A percentile compares a stretch with the other conserved stretches of the same genome.
These are phyloP conservation scores for Starmerella sp. DNA, from an alignment of 805 yeast species.

Conservation along the genomic window DNA sequence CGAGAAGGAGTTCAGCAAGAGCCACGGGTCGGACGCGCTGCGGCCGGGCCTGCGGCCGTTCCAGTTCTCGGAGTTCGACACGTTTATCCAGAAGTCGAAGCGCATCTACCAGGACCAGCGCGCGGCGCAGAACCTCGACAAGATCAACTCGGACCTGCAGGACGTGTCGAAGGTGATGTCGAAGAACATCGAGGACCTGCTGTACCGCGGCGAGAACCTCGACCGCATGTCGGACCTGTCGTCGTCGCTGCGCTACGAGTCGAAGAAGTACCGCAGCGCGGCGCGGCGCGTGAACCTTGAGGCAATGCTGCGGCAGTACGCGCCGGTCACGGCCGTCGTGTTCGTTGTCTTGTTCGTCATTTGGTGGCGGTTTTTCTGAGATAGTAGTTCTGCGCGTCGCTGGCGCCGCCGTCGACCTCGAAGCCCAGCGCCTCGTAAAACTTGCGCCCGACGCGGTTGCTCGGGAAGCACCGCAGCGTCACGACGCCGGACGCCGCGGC, in stretches of 20 bases:
- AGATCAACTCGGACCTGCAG: conserved; percentile 71
- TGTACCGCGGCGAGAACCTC: conserved; percentile 88
- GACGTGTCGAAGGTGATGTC: conserved; percentile 95
- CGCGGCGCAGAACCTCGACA: conserved; percentile 79
- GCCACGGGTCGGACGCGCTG: conserved; percentile 60
- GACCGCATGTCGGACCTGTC: conserved; percentile 84
- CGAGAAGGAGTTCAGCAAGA: conserved; percentile 65
- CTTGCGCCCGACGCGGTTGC: conserved; percentile 9
- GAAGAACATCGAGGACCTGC: conserved; percentile 86
- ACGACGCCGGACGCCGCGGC: background rate
- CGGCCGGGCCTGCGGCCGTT: conserved; percentile 68
- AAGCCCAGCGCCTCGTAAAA: conserved; percentile 15
- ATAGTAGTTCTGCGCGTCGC: conserved; percentile 1
- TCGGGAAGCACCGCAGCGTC: conserved; percentile 13
- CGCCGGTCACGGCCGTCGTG: conserved; percentile 68
- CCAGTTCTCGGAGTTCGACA: conserved; percentile 75
- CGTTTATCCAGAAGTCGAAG: conserved; percentile 64
- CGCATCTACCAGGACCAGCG: conserved; percentile 83
- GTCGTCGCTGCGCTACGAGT: conserved; percentile 63
- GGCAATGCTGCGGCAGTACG: conserved; percentile 76
- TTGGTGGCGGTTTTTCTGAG: conserved; percentile 61
- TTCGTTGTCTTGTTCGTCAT: conserved; percentile 59
- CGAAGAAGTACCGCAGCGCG: conserved; percentile 75
- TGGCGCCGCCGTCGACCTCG: background rate
- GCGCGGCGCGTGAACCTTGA: conserved; percentile 88